A percentile compares a stretch with the other conserved stretches of the same genome.
Conservation (phyloP, 352 stramenopile genomes). For the Globisporangium recalcitrans region DNA sequence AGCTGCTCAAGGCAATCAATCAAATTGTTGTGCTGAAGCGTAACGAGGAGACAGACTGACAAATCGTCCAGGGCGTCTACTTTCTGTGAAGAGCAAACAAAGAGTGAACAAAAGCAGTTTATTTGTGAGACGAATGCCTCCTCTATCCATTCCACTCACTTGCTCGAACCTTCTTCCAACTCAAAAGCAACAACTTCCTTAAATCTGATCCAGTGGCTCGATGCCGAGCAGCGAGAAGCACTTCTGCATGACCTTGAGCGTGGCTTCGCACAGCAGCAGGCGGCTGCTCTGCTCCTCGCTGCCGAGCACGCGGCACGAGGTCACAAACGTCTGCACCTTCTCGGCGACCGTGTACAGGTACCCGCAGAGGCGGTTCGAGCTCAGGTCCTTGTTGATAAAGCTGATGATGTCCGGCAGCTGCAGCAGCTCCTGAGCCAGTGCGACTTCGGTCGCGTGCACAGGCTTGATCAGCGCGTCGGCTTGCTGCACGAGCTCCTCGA, state of each 20-base stretch:
- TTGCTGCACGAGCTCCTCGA: conserved; percentile 57
- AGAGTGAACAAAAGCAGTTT: background rate
- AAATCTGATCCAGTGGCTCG: conserved; percentile 92
- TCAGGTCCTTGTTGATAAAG: conserved; percentile 93
- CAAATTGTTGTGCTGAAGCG: no score
- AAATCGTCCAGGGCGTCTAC: no score
- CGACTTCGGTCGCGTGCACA: conserved; percentile 83
- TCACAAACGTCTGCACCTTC: conserved; percentile 97
- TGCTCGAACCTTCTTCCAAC: no score
- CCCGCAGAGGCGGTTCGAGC: conserved; percentile 96
- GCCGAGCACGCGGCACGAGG: conserved; percentile 96
- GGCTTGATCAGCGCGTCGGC: conserved; percentile 56
- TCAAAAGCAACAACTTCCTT: no score
- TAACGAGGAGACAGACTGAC: no score
- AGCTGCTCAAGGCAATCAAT: no score
- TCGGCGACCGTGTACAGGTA: conserved; percentile 97
- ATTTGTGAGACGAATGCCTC: background rate
- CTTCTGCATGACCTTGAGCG: conserved; percentile 93
- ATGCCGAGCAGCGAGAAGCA: conserved; percentile 93
- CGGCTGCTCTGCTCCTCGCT: conserved; percentile 93
- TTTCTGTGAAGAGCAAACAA: no score
- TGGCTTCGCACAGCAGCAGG: conserved; percentile 95
- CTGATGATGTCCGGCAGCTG: conserved; percentile 94
- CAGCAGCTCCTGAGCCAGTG: conserved; percentile 93
- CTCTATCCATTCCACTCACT: no score